Evolutionary conservation across 331 rosid species (phyloP).

Genomic region (Acacia concinna): DNA sequence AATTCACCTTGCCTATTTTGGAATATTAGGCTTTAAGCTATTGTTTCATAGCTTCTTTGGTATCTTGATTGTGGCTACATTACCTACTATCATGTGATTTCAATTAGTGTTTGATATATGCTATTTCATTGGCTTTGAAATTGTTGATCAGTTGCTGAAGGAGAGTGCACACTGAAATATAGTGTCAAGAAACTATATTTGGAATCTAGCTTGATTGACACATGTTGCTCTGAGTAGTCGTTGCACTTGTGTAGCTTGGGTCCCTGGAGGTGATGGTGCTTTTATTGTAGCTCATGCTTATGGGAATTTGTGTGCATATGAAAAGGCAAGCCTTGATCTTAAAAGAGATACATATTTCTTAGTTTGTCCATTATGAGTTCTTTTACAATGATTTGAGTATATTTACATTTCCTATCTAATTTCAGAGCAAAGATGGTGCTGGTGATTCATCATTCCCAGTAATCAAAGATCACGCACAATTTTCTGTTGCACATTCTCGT

Average conservation of each 20-base stretch:
- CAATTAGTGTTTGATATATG: too few species aligned
- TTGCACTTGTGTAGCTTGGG: conserved; percentile 75
- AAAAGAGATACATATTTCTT: not conserved
- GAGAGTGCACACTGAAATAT: conserved; percentile 1
- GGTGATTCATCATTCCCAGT: conserved; percentile 89
- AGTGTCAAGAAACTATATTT: not conserved
- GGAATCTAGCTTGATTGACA: conserved; percentile 30
- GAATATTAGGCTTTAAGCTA: too few species aligned
- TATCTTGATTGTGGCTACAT: too few species aligned
- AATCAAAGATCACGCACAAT: conserved; percentile 81
- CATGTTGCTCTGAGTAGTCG: conserved; percentile 58
- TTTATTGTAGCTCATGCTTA: conserved; percentile 77
- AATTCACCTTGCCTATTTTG: too few species aligned
- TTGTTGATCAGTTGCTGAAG: too few species aligned
- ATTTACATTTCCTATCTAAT: conserved; percentile 17
- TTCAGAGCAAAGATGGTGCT: conserved; percentile 85
- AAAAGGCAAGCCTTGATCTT: conserved; percentile 62
- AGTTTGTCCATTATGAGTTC: not conserved
- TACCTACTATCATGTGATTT: too few species aligned
- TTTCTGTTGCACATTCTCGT: conserved; percentile 93
- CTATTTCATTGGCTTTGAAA: too few species aligned
- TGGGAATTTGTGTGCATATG: conserved; percentile 77
- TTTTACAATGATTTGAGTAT: conserved; percentile 20
- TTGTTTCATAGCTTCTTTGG: too few species aligned
- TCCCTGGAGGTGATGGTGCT: conserved; percentile 72